Base-by-base conservation (phyloP, 2,329 filamentous ascomycete species). In the Cladosporium sp. region DNA sequence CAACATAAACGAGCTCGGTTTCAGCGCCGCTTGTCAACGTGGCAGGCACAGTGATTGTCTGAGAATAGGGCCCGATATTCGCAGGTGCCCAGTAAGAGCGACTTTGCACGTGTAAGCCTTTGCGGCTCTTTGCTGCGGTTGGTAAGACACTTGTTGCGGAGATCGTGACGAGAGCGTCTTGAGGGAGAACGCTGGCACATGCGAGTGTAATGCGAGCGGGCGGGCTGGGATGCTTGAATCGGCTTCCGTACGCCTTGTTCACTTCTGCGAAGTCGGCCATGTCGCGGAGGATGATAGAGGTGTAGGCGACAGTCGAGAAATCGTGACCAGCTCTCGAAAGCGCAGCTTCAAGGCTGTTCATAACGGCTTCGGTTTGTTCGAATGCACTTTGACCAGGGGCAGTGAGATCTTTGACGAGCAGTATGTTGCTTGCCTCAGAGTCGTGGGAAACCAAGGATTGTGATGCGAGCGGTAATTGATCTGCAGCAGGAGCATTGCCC, bases 41-140 rank as follows among this genome's bases (percentile, higher is more conserved):
- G 13, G 39, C 18, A 18, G 74, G 73, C 9, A 82, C 70, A 2
- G 79, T 76, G 43, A 93, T 83, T 3, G 90, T 89, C 71, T 99
- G 93, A 50, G 91, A 96, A 69, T 97, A 97, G 0, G 93, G 93
- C 0, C 93, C 93, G 48, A 99, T 97, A 64, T 97, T 97, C 17
- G 93, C 92, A 0, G 93, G 93, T 0, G 93, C 93, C 93, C 93
- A 99, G 75, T 97, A 97, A 9, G 89, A 95, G 34, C 88, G 78
- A 3, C 88, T 91, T 70, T 97, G 93, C 5, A 99, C 91, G 67
- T 99, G 93, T 1, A 97, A 78, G 0, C 70, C 87, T 50, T 62
- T 58, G 27, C 74, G 68, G 34, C 53, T 48, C 15, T 58, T 57
- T 36, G 19, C 24, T 2, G 45, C 18, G 11, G 7, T 24, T 12